Conservation (phyloP, 805 yeast species). For the Monosporozyma unispora region DNA sequence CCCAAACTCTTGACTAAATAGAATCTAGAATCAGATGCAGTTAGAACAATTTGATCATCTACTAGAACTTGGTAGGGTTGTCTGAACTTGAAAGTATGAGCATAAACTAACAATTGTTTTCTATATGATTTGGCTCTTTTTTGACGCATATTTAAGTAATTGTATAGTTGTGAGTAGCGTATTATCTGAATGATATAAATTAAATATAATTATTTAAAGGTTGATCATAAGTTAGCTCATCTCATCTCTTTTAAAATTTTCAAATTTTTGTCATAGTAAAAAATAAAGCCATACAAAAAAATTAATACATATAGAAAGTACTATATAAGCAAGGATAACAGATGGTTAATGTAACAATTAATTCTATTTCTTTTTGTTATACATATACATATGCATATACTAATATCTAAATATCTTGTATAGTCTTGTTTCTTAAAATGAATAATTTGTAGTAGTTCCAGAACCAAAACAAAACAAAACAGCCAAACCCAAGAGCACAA, state of each 20-base stretch:
- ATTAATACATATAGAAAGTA: background rate
- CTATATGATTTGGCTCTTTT: conserved; percentile 91
- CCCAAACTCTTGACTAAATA: conserved; percentile 75
- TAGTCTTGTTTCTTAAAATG: conserved; percentile 22
- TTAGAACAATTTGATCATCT: conserved; percentile 68
- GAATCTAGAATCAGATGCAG: conserved; percentile 56
- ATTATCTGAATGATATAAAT: too few species aligned
- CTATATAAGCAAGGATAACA: background rate
- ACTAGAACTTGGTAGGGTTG: conserved; percentile 87
- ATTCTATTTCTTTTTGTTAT: background rate
- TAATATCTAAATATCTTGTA: conserved; percentile 16
- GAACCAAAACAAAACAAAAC: conserved; percentile 68
- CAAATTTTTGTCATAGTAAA: background rate
- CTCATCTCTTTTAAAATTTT: background rate
- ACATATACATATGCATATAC: background rate
- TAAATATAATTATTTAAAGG: too few species aligned
- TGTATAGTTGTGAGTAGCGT: too few species aligned
- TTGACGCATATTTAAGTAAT: conserved; percentile 66
- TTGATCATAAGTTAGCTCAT: background rate
- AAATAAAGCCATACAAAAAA: background rate
- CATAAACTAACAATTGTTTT: conserved; percentile 81
- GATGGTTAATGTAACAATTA: background rate
- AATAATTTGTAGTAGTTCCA: conserved; percentile 62
- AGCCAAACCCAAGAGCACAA: conserved; percentile 61
- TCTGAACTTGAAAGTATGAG: conserved; percentile 82